A percentile compares a stretch with the other conserved stretches of the same genome.
Conservation (phyloP, 441 rosid genomes). For the Bruguiera hainesii region DNA sequence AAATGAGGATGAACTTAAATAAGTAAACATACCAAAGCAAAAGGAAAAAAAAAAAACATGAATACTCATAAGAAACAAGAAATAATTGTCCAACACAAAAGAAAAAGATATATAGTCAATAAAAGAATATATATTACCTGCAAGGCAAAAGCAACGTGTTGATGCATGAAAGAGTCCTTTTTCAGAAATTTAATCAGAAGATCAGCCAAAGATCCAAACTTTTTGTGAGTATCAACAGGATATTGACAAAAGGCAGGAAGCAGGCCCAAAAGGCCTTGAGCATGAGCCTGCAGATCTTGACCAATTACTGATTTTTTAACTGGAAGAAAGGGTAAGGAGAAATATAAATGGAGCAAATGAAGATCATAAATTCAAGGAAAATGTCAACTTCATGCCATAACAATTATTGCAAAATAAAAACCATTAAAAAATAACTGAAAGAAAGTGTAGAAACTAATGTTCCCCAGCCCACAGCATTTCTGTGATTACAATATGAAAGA, state of each 20-base stretch:
- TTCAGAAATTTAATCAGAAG: slow-evolving; percentile 54
- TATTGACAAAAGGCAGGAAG: slow-evolving; percentile 80
- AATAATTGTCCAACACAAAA: slow-evolving; percentile 9
- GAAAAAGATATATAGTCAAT: not conserved
- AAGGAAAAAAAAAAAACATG: slow-evolving; percentile 1
- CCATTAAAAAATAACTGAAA: not conserved
- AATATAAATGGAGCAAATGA: slow-evolving; percentile 12
- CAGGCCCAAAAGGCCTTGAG: slow-evolving; percentile 67
- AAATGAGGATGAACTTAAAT: slow-evolving; percentile 2
- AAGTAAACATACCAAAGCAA: slow-evolving; percentile 11
- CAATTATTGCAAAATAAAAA: slow-evolving; percentile 8
- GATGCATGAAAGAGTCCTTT: slow-evolving; percentile 66
- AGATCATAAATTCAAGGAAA: slow-evolving; percentile 4
- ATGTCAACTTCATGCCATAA: slow-evolving; percentile 8
- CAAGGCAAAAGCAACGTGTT: slow-evolving; percentile 60
- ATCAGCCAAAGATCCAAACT: slow-evolving; percentile 53
- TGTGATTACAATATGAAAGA: too few species aligned
- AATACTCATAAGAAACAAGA: slow-evolving; percentile 5
- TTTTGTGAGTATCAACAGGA: slow-evolving; percentile 58
- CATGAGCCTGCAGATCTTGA: slow-evolving; percentile 61
- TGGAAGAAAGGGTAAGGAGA: slow-evolving; percentile 28
- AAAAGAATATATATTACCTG: slow-evolving; percentile 43
- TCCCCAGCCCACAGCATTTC: too few species aligned
- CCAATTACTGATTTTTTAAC: slow-evolving; percentile 58
- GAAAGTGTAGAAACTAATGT: not conserved